These are phyloP conservation scores for Aspergillus brunneoviolaceus DNA, from an alignment of 2,329 filamentous ascomycete species.

Conservation along the genomic window DNA sequence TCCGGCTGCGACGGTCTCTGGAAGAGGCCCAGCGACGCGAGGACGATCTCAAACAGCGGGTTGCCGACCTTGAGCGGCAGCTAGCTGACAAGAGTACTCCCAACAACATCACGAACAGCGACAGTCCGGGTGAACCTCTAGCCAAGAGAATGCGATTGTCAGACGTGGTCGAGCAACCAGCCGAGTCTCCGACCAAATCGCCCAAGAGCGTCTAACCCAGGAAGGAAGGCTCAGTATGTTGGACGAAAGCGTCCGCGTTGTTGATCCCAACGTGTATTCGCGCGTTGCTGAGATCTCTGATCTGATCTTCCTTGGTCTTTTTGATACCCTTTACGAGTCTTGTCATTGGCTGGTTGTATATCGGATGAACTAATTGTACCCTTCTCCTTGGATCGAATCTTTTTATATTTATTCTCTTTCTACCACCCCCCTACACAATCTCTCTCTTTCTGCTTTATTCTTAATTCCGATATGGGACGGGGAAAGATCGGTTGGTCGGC, in stretches of 20 bases:
- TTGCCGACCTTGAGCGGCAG: slow-evolving; percentile 72
- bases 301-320: slow-evolving; percentile 33
- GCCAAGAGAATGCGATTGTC: slow-evolving; percentile 59
- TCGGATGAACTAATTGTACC: slow-evolving; percentile 19
- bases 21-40: slow-evolving; percentile 77
- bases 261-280: slow-evolving; percentile 11
- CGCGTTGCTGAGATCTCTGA: slow-evolving; percentile 27
- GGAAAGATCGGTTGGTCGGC: slow-evolving; percentile 2
- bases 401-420: slow-evolving; percentile 5
- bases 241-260: slow-evolving; percentile 2
- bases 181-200: slow-evolving; percentile 33
- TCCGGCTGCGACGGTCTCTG: slow-evolving; percentile 60
- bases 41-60: slow-evolving; percentile 74
- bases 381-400: neutral
- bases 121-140: slow-evolving; percentile 45
- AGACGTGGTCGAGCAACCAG: slow-evolving; percentile 51
- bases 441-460: slow-evolving; percentile 5
- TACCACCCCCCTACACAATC: slow-evolving; percentile 3
- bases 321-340: slow-evolving; percentile 42
- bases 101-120: slow-evolving; percentile 18
- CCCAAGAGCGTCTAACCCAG: slow-evolving; percentile 33
- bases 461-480: slow-evolving; percentile 14
- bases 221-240: slow-evolving; percentile 11
- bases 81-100: slow-evolving; percentile 36
- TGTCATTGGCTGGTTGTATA: slow-evolving; percentile 36